Evolutionary conservation across 1,284 basidiomycete species (phyloP), one percentile per base, ranked within the genome.

Genomic region (Heterobasidion irregulare): DNA sequence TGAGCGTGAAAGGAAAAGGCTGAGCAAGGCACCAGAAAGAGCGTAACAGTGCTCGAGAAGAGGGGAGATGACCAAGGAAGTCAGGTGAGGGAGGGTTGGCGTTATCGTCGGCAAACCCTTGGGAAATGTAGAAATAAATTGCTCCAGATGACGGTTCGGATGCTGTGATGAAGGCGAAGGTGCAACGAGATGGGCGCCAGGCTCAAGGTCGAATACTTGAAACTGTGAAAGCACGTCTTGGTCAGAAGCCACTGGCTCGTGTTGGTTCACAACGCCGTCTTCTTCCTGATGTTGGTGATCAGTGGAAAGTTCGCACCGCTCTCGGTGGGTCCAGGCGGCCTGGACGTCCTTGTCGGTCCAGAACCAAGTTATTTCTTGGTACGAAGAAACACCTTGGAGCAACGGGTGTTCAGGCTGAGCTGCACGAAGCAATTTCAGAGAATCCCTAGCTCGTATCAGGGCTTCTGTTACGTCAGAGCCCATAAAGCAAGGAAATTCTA

Each of bases 131-230:
- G 65, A 60, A 48, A 89, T 70, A 63, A 90, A 85, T 1, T 62
- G 59, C 33, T 70, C 65, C 6, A 84, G 68, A 50, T 65, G 54
- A 2, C 64, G 55, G 32, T 56, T 58, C 7, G 63, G 49, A n/a
- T 1, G 7, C 36, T 34, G 34, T n/a, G 34, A 50, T 34, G 49
- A 36, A 26, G 64, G 64, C 47, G 69, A 65, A 38, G 68, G 61
- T 7, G 59, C 55, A 0, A 60, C 61, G 13, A 69, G 53, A 50
- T 71, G 68, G 5, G 69, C 56, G 0, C 82, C 84, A 10, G 89
- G 89, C 57, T 83, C 78, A 26, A 84, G 69, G 61, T 89, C 84
- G 59, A 86, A 92, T 3, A 84, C 56, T 6, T 64, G 66, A 63
- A 91, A 83, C 1, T 71, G 70, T 6, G 65, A 62, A 15, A 89